A percentile compares a stretch with the other conserved stretches of the same genome.
Evolutionary conservation across 768 basidiomycete genomes (phyloP).

Genomic region (Trametes cubensis): DNA sequence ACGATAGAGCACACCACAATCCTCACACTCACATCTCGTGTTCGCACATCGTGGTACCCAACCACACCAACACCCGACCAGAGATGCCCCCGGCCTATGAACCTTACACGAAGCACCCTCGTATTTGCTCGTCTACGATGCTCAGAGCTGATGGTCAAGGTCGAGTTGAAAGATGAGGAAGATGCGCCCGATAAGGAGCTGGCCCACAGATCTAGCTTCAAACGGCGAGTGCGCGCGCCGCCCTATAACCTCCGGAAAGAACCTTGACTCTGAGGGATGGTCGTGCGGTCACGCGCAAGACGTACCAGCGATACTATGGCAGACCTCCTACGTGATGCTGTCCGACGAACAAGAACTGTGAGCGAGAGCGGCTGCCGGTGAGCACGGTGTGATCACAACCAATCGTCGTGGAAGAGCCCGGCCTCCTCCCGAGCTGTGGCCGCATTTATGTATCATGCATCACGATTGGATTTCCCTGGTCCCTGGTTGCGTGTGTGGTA

Average conservation of each 20-base stretch:
- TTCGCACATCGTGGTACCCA: conserved; percentile 18
- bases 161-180: too few relatives aligned
- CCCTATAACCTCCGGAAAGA: too few relatives aligned
- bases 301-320: neutral
- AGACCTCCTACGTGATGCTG: neutral
- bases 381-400: neutral
- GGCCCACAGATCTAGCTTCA: too few relatives aligned
- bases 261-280: neutral
- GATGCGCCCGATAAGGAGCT: too few relatives aligned
- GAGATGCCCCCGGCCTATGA: neutral
- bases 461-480: neutral
- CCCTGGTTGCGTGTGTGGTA: neutral
- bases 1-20: neutral
- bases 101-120: neutral
- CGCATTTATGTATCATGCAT: conserved; percentile 2
- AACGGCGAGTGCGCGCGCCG: too few relatives aligned
- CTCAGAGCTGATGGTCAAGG: too few relatives aligned
- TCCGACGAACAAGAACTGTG: neutral
- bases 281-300: neutral
- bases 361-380: conserved; percentile 1
- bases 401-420: conserved; percentile 5
- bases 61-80: neutral
- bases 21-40: conserved; percentile 19
- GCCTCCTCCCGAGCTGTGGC: conserved; percentile 15
- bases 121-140: too few relatives aligned